A percentile compares a stretch with the other conserved stretches of the same genome.
Conservation (phyloP, 352 stramenopile species). For the Saprolegnia diclina region DNA sequence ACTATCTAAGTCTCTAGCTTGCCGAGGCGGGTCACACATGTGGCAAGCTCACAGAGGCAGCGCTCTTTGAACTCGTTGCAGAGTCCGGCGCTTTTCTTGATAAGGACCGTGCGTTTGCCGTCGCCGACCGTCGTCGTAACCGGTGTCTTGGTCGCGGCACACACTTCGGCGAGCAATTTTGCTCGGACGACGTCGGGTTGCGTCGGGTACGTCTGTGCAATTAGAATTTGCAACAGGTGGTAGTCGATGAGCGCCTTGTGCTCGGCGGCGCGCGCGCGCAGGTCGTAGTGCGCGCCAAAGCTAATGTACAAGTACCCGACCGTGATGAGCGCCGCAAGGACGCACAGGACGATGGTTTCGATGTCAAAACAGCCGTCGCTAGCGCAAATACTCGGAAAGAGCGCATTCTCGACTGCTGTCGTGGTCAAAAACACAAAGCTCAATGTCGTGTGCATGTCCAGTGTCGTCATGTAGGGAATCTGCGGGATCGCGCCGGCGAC, state of each 20-base stretch:
- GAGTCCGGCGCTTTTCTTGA: background rate
- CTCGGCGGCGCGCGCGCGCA: background rate
- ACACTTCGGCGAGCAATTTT: background rate
- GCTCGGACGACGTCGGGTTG: background rate
- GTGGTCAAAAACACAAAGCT: background rate
- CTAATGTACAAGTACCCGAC: background rate
- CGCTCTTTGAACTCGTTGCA: too few species aligned
- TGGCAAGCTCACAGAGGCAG: too few species aligned
- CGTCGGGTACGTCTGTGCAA: background rate
- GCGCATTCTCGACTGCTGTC: conserved; percentile 16
- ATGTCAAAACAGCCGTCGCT: conserved; percentile 9
- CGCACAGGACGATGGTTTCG: background rate
- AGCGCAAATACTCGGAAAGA: conserved; percentile 4
- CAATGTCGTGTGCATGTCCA: conserved; percentile 28
- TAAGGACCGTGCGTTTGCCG: background rate
- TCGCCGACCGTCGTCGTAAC: background rate
- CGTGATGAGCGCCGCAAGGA: conserved; percentile 1
- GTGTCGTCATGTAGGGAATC: conserved; percentile 35
- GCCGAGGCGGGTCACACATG: too few species aligned
- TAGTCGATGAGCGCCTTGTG: background rate
- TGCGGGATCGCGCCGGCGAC: conserved; percentile 32
- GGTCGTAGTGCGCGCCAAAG: background rate
- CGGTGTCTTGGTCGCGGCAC: background rate
- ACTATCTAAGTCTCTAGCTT: too few species aligned
- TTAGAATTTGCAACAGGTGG: conserved; percentile 1